Conservation (phyloP, 2,329 filamentous ascomycete species). For the Teratosphaeria zuluensis region DNA sequence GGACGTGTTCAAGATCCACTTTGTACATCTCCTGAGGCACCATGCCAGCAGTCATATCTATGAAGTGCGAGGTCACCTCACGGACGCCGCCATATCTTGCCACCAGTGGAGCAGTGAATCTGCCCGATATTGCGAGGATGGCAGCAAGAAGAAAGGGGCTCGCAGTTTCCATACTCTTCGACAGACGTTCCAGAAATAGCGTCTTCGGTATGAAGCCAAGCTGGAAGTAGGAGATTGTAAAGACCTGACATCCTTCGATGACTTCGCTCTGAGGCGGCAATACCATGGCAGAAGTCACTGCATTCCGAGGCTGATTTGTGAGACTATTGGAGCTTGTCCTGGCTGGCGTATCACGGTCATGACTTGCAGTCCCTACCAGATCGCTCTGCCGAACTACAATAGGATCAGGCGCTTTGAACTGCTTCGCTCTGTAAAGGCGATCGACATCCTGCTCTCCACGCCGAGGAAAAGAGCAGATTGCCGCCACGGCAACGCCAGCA, state of each 20-base stretch:
- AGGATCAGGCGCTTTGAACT: neutral
- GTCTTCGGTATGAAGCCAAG: neutral
- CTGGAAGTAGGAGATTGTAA: neutral
- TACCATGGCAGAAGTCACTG: neutral
- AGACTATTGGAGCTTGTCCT: neutral
- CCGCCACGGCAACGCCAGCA: neutral
- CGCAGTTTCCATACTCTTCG: neutral
- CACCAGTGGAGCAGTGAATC: neutral
- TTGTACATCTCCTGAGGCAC: neutral
- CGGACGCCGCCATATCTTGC: neutral
- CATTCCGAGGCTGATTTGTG: neutral
- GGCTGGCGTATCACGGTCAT: neutral
- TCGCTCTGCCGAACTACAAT: neutral
- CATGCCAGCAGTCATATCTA: neutral
- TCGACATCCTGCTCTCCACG: neutral
- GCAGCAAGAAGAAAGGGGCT: neutral
- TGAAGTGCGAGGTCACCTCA: neutral
- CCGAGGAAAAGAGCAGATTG: neutral
- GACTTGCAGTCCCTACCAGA: neutral
- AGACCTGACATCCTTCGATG: neutral
- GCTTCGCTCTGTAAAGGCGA: neutral
- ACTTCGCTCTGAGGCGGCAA: neutral
- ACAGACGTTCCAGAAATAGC: neutral
- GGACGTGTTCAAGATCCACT: neutral
- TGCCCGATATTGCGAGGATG: neutral